Base-by-base conservation (phyloP, 768 basidiomycete species). In the Boletus edulis region DNA sequence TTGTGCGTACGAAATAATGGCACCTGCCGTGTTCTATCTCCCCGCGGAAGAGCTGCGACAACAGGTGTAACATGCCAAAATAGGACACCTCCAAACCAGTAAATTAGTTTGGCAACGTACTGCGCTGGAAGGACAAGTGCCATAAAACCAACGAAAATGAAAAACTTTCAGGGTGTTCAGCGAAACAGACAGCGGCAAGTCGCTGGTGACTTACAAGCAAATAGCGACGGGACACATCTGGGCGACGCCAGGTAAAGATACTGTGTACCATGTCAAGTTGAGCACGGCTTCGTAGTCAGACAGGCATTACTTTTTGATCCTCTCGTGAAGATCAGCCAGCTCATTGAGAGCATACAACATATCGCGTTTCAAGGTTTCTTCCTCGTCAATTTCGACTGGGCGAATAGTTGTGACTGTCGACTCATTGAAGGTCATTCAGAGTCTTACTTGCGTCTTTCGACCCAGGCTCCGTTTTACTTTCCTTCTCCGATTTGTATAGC, bases 61-160 rank as follows among this genome's bases (percentile, higher is more conserved):
- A 87, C 64, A 2, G 86, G 86, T 10, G 73, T 67, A 8, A 81
- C 65, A 60, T 87, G 86, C 87, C 87, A 89, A 64, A 83, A 89
- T 15, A 77, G 22, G 42, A 79, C 63, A 1, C 87, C 87, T 4
- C 74, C 50, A 31, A 71, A 53, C 49, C 81, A 77, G 50, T 76
- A 81, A 0, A 68, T 51, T 1, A 77, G 39, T 61, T 85, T 87
- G 27, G 73, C 70, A 11, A 85, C 56, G 56, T 80, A 81, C 47
- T 73, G 68, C 0, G 81, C 70, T 0, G 86, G 85, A 1, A 83
- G 54, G 38, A 81, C 45, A 10, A 78, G 57, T 15, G 78, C 44
- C 17, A 78, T 43, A 53, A 81, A 73, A 5, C 77, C 49, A 46
- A 72, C 42, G 53, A 73, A 54, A 12, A 82, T 52, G 9, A 76